Conservation (phyloP, 176 grass and related monocot species). For the Oryza meyeriana region DNA sequence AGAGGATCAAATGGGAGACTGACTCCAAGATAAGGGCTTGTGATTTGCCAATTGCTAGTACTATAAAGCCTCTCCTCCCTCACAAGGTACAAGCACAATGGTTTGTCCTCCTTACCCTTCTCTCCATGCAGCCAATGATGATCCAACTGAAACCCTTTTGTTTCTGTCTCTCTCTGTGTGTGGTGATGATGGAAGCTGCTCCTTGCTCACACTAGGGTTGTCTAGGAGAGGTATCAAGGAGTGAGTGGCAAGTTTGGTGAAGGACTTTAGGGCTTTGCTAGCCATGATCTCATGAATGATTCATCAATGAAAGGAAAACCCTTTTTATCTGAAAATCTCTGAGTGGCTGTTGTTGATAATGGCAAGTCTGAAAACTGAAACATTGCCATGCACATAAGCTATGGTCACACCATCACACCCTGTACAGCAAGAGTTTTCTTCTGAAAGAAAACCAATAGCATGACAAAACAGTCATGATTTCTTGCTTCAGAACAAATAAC, state of each 20-base stretch:
- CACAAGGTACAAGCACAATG: conserved; percentile 17
- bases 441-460: conserved; percentile 23
- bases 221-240: conserved; percentile 4
- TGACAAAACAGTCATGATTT: conserved; percentile 30
- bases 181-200: conserved; percentile 21
- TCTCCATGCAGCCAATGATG: conserved; percentile 17
- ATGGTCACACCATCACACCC: conserved; percentile 21
- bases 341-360: conserved; percentile 8
- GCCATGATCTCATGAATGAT: conserved; percentile 21
- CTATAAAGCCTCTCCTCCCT: conserved; percentile 10
- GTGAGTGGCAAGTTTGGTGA: conserved; percentile 31
- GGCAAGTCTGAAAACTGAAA: conserved; percentile 31
- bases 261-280: conserved; percentile 18
- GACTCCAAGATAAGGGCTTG: not conserved
- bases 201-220: conserved; percentile 27
- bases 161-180: not conserved
- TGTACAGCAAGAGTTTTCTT: conserved; percentile 20
- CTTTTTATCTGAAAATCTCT: not conserved
- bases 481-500: conserved; percentile 23
- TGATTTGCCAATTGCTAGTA: conserved; percentile 23
- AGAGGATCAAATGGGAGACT: conserved; percentile 12
- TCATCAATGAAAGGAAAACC: not conserved
- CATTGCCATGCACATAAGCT: conserved; percentile 6
- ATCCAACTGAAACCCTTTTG: not conserved
- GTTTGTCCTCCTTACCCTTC: not conserved